Conservation (phyloP, 805 yeast species). For the Yamadazyma laniorum region DNA sequence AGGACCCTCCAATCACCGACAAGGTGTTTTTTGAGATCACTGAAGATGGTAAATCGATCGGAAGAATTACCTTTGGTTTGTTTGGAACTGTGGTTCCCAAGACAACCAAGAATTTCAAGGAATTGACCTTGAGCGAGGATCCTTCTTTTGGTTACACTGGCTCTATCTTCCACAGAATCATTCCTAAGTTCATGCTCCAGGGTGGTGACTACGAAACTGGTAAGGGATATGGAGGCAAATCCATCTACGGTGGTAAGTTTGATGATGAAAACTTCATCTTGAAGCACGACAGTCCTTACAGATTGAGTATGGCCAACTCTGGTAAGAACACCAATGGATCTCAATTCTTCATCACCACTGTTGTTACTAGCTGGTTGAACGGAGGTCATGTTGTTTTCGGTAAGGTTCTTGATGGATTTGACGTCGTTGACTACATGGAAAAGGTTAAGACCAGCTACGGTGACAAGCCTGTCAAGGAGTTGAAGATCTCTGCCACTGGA, state of each 20-base stretch:
- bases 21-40: constrained; percentile 83
- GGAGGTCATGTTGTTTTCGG: constrained; percentile 97
- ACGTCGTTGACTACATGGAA: constrained; percentile 75
- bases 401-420: constrained; percentile 85
- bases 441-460: constrained; percentile 58
- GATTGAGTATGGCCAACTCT: constrained; percentile 95
- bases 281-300: constrained; percentile 77
- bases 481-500: constrained; percentile 71
- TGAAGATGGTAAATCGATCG: constrained; percentile 75
- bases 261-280: constrained; percentile 72
- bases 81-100: constrained; percentile 91
- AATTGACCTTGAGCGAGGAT: constrained; percentile 64
- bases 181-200: constrained; percentile 48
- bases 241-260: constrained; percentile 67
- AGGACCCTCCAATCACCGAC: constrained; percentile 62
- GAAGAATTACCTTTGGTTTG: constrained; percentile 83
- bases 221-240: constrained; percentile 46
- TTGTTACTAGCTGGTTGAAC: constrained; percentile 86
- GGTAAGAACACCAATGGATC: constrained; percentile 99
- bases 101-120: constrained; percentile 95
- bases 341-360: constrained; percentile 95
- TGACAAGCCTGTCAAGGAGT: constrained; percentile 67
- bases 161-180: constrained; percentile 47
- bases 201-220: constrained; percentile 51
- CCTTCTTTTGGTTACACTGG: constrained; percentile 43